phyloP scores from a whole-genome alignment of 306 rosid genomes.

The Boehmeria nivea region DNA sequence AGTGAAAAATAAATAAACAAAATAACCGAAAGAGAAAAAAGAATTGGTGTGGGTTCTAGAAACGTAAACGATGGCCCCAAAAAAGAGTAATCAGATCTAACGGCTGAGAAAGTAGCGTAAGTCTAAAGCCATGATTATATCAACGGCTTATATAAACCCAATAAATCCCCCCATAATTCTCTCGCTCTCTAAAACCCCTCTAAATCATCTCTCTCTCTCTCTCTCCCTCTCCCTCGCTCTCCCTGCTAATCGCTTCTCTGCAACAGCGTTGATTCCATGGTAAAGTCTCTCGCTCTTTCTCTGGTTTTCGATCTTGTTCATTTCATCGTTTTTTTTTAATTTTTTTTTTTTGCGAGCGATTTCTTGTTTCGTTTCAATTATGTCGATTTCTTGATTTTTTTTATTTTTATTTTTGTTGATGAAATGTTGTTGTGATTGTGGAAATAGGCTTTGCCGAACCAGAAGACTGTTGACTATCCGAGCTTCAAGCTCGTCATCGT shows the following conservation, averaged over 20 bases:
- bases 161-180: neutral
- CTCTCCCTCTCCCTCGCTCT: neutral
- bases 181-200: neutral
- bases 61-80: neutral
- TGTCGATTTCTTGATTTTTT: neutral
- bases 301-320: neutral
- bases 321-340: neutral
- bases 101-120: conserved; percentile 7
- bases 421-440: neutral
- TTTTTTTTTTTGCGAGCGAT: too few species aligned
- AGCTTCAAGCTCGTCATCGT: conserved; percentile 75
- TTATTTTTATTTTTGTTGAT: neutral
- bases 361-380: neutral
- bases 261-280: conserved; percentile 17
- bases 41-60: neutral
- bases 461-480: conserved; percentile 49
- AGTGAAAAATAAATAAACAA: neutral
- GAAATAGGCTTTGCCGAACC: conserved; percentile 49
- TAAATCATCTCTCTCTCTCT: neutral
- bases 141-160: conserved; percentile 2
- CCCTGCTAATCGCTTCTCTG: neutral
- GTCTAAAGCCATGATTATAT: neutral
- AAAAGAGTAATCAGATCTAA: neutral
- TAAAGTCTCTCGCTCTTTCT: conserved; percentile 6
- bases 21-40: neutral